A percentile compares a stretch with the other conserved stretches of the same genome.
phyloP scores from a whole-genome alignment of 1,284 basidiomycete species.

The Rhodofomes roseus region DNA sequence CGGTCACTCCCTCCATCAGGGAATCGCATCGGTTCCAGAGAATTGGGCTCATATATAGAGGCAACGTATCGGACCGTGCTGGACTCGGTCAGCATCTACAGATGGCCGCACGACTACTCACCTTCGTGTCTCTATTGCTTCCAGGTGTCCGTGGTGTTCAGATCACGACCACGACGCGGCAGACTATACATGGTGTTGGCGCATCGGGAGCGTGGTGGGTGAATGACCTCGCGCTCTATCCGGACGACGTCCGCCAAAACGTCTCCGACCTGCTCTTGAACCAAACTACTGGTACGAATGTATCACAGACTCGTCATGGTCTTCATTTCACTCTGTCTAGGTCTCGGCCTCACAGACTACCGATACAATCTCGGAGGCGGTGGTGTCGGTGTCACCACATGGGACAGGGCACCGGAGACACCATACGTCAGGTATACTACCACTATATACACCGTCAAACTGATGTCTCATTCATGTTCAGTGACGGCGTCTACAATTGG shows the following conservation, averaged over 20 bases:
- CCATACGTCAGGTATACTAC: not conserved
- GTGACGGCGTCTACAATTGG: constrained; percentile 36
- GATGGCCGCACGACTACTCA: not conserved
- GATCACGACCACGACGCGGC: constrained; percentile 17
- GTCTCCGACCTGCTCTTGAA: constrained; percentile 36
- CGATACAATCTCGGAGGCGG: constrained; percentile 42
- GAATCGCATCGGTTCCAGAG: not conserved
- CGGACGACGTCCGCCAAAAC: constrained; percentile 35
- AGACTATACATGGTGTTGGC: constrained; percentile 28
- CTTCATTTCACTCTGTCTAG: constrained; percentile 11
- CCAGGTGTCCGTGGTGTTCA: not conserved
- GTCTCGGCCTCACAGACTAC: constrained; percentile 40
- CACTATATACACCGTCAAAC: too few species aligned
- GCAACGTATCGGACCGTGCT: not conserved
- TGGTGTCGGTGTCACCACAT: constrained; percentile 32
- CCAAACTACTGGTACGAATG: not conserved
- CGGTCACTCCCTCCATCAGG: not conserved
- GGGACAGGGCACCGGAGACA: constrained; percentile 26
- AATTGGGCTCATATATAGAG: not conserved
- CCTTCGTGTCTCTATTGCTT: not conserved
- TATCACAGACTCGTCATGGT: not conserved
- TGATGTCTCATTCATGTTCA: not conserved
- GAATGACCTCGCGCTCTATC: constrained; percentile 38
- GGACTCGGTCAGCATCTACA: not conserved
- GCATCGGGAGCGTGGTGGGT: constrained; percentile 47